Conservation (phyloP, 2,329 filamentous ascomycete species). For the Colletotrichum sansevieriae region DNA sequence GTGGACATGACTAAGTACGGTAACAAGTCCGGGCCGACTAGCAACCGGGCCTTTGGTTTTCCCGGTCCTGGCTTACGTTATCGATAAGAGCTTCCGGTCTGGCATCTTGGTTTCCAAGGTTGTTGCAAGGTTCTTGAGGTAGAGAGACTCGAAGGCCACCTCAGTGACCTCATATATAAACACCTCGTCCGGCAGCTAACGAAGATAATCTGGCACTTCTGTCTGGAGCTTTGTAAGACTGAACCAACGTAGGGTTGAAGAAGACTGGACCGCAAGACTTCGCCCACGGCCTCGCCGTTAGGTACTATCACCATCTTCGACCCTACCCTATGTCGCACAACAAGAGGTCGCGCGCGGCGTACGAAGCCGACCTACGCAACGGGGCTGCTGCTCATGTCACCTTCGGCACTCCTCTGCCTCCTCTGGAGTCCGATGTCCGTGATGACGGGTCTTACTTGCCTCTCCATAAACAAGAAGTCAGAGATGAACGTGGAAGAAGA, state of each 20-base stretch:
- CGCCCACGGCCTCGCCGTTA: background rate
- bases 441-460: slow-evolving; percentile 95
- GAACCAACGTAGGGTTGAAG: background rate
- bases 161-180: too few relatives aligned
- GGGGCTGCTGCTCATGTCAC: slow-evolving; percentile 80
- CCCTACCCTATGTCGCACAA: slow-evolving; percentile 8
- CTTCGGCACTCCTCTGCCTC: slow-evolving; percentile 88
- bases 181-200: too few relatives aligned
- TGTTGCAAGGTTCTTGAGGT: too few relatives aligned
- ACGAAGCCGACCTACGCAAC: slow-evolving; percentile 79
- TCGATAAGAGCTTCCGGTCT: too few relatives aligned
- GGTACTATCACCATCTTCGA: background rate
- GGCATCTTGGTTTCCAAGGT: too few relatives aligned
- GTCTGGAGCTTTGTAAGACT: too few relatives aligned
- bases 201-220: too few relatives aligned
- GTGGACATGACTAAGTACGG: too few relatives aligned
- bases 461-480: slow-evolving; percentile 98
- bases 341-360: slow-evolving; percentile 84
- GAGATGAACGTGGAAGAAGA: slow-evolving; percentile 90
- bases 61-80: too few relatives aligned
- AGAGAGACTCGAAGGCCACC: too few relatives aligned
- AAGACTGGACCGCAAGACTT: background rate
- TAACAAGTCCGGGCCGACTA: too few relatives aligned
- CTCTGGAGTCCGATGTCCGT: slow-evolving; percentile 79
- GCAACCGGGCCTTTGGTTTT: too few relatives aligned